Percentiles rank a stretch among this genome's conserved stretches.
Conservation (phyloP, 345 rosid species). For the Gossypium longicalyx region DNA sequence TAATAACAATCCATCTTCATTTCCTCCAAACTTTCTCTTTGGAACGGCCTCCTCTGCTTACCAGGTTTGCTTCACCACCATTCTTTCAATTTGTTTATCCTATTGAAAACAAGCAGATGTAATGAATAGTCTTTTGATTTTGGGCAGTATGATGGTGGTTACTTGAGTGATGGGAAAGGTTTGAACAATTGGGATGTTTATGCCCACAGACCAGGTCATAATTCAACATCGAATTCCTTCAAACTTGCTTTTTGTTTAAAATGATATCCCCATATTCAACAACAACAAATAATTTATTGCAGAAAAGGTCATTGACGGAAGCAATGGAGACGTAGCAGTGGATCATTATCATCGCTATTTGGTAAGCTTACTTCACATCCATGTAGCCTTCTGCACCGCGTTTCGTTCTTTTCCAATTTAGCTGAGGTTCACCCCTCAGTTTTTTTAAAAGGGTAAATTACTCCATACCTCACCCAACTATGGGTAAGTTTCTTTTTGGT, state of each 20-base stretch:
- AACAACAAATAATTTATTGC: neutral
- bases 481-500: no score
- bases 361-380: conserved; percentile 21
- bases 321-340: conserved; percentile 56
- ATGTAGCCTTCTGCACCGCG: neutral
- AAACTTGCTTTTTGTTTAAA: neutral
- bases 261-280: neutral
- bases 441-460: no score
- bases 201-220: conserved; percentile 36
- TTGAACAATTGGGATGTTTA: conserved; percentile 50
- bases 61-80: neutral
- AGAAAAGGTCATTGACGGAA: conserved; percentile 58
- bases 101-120: neutral
- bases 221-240: neutral
- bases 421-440: no score
- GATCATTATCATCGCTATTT: conserved; percentile 67
- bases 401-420: neutral
- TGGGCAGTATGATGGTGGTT: conserved; percentile 53
- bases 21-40: conserved; percentile 26
- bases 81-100: neutral
- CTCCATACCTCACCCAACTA: no score
- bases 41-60: conserved; percentile 27
- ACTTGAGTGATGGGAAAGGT: conserved; percentile 51
- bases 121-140: neutral
- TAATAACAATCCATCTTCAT: neutral